Conservation (phyloP, 306 rosid species). For the Rubus parviflorus region DNA sequence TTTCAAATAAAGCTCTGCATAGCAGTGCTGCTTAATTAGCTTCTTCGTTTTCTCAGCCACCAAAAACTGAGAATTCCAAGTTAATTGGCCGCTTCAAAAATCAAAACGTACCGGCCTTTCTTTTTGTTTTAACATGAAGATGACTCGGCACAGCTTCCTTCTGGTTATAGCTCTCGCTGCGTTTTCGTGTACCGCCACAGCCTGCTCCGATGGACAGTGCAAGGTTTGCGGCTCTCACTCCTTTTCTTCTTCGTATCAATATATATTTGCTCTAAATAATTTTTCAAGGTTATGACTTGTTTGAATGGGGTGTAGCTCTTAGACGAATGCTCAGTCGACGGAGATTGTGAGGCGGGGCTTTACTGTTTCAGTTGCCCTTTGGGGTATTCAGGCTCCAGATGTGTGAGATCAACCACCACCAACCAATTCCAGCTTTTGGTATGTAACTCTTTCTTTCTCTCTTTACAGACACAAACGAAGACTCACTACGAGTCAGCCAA, state of each 20-base stretch:
- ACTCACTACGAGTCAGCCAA: neutral
- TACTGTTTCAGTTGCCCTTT: slow-evolving; percentile 58
- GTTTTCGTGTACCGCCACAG: slow-evolving; percentile 27
- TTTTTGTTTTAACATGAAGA: slow-evolving; percentile 33
- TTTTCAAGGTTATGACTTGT: neutral
- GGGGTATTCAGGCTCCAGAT: slow-evolving; percentile 49
- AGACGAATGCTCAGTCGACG: slow-evolving; percentile 62
- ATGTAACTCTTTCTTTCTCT: slow-evolving; percentile 15
- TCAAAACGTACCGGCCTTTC: neutral
- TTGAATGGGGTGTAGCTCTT: slow-evolving; percentile 41
- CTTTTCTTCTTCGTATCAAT: neutral
- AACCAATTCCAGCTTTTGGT: slow-evolving; percentile 79
- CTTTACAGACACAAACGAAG: neutral
- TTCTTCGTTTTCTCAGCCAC: slow-evolving; percentile 12
- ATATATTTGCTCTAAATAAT: neutral
- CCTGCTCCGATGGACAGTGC: slow-evolving; percentile 64
- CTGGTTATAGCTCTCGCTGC: slow-evolving; percentile 27
- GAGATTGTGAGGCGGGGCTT: slow-evolving; percentile 61
- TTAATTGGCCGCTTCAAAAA: neutral
- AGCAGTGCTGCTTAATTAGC: neutral
- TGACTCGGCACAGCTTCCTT: slow-evolving; percentile 25
- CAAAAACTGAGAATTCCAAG: neutral
- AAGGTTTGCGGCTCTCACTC: slow-evolving; percentile 38
- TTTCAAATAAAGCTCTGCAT: neutral
- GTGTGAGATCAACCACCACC: slow-evolving; percentile 67